phyloP scores from a whole-genome alignment of 257 asterid species.

The Gentiana macrophylla region DNA sequence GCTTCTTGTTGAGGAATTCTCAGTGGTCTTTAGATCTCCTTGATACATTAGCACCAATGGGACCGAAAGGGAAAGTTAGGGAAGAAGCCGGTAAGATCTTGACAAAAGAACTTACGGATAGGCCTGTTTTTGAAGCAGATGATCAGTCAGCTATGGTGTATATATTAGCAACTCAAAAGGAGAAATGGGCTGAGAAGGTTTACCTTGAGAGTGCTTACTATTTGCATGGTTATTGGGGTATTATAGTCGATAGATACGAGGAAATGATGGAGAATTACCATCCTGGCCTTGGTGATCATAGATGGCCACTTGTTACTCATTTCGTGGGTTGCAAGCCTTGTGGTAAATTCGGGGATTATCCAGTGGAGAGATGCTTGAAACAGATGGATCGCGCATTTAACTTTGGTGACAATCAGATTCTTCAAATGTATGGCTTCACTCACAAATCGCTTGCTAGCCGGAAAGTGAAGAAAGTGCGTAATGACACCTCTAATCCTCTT shows the following conservation, averaged over 20 bases:
- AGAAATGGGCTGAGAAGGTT: slow-evolving; percentile 75
- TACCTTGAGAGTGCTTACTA: slow-evolving; percentile 64
- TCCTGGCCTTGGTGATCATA: slow-evolving; percentile 82
- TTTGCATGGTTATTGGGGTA: slow-evolving; percentile 92
- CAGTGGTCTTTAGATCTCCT: slow-evolving; percentile 90
- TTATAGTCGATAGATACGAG: slow-evolving; percentile 75
- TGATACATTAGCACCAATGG: slow-evolving; percentile 93
- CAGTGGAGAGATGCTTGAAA: slow-evolving; percentile 85
- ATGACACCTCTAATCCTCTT: slow-evolving; percentile 69
- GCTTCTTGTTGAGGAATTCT: slow-evolving; percentile 48
- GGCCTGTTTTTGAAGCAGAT: slow-evolving; percentile 90
- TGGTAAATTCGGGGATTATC: slow-evolving; percentile 83
- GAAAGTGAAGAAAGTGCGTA: slow-evolving; percentile 51
- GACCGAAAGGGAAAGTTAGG: slow-evolving; percentile 71
- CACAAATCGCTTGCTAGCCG: slow-evolving; percentile 58
- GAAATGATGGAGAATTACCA: slow-evolving; percentile 87
- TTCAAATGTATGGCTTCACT: slow-evolving; percentile 74
- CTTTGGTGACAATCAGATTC: slow-evolving; percentile 77
- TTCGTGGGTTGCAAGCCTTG: slow-evolving; percentile 99
- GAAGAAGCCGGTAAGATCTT: slow-evolving; percentile 79
- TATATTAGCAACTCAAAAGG: slow-evolving; percentile 60
- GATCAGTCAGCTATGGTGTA: slow-evolving; percentile 98
- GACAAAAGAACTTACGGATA: slow-evolving; percentile 51
- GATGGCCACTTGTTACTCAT: slow-evolving; percentile 97
- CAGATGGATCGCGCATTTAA: slow-evolving; percentile 89